These are phyloP conservation scores for Cymodocea nodosa DNA, from an alignment of 116 monocot genomes.

Conservation along the genomic window DNA sequence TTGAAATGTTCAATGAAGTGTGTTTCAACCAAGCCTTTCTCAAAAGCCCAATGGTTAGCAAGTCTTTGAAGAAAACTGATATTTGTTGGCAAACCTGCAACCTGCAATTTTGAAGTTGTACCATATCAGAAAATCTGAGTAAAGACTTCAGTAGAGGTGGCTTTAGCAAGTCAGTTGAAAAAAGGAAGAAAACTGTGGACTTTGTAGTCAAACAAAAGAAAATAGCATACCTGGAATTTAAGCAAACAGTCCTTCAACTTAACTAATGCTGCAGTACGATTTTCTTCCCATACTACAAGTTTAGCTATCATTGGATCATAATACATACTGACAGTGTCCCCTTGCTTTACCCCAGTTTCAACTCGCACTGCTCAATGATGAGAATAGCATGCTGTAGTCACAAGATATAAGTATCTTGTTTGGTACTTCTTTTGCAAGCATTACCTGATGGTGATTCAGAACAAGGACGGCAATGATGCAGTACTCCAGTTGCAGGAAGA, in stretches of 20 bases:
- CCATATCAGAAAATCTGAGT: neutral
- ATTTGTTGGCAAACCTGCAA: conserved; percentile 96
- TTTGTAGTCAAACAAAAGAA: neutral
- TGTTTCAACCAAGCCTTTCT: conserved; percentile 82
- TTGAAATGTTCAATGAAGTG: conserved; percentile 90
- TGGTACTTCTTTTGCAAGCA: neutral
- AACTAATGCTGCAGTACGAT: conserved; percentile 61
- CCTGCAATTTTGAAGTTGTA: conserved; percentile 25
- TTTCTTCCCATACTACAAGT: conserved; percentile 98
- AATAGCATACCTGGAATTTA: conserved; percentile 69
- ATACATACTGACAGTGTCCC: conserved; percentile 83
- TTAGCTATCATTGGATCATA: conserved; percentile 99
- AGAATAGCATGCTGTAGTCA: neutral
- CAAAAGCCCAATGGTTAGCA: conserved; percentile 84
- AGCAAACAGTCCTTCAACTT: conserved; percentile 70
- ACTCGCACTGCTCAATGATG: conserved; percentile 45
- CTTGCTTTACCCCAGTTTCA: conserved; percentile 93
- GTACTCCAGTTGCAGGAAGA: conserved; percentile 88
- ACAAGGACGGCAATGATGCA: conserved; percentile 72
- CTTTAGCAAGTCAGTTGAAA: no score
- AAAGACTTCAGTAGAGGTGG: no score
- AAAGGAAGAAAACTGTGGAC: no score
- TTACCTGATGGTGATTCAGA: conserved; percentile 58
- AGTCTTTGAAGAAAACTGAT: conserved; percentile 71
- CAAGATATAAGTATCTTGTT: neutral